phyloP scores from a whole-genome alignment of 2,329 filamentous ascomycete genomes.

The Penicillium sp. region DNA sequence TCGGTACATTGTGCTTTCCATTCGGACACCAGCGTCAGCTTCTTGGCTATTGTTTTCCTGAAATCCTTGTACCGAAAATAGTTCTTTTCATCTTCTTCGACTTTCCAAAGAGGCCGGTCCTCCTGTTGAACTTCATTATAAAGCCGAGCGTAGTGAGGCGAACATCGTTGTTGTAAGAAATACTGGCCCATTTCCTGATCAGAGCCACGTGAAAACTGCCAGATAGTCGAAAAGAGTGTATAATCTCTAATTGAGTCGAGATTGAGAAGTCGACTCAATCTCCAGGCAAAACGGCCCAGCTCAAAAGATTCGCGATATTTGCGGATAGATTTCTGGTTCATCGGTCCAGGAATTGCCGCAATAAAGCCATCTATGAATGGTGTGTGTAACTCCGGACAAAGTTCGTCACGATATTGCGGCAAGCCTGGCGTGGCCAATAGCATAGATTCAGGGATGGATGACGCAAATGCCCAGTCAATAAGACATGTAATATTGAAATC shows the following conservation, averaged over 20 bases:
- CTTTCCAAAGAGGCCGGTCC: constrained; percentile 10
- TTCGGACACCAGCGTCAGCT: constrained; percentile 16
- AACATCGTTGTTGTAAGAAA: constrained; percentile 8
- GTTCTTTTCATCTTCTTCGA: constrained; percentile 11
- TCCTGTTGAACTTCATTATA: constrained; percentile 13
- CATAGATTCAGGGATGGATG: constrained; percentile 18
- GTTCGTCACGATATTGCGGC: constrained; percentile 20
- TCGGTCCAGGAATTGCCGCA: background rate
- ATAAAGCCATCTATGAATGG: constrained; percentile 11
- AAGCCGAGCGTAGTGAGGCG: constrained; percentile 10
- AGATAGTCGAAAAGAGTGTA: constrained; percentile 15
- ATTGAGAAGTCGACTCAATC: constrained; percentile 17
- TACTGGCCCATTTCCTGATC: constrained; percentile 6
- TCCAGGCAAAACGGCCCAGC: constrained; percentile 10
- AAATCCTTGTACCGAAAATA: constrained; percentile 12
- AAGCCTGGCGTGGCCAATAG: constrained; percentile 18
- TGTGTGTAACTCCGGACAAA: constrained; percentile 5
- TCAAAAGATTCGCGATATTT: constrained; percentile 13
- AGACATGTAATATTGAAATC: constrained; percentile 31
- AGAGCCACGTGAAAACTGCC: constrained; percentile 4
- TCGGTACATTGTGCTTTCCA: constrained; percentile 13
- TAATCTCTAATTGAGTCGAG: constrained; percentile 19
- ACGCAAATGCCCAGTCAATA: constrained; percentile 29
- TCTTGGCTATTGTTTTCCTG: constrained; percentile 15
- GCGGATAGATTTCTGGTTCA: constrained; percentile 4